Conservation (phyloP, 805 yeast genomes). For the Kodamaea kakaduensis region DNA sequence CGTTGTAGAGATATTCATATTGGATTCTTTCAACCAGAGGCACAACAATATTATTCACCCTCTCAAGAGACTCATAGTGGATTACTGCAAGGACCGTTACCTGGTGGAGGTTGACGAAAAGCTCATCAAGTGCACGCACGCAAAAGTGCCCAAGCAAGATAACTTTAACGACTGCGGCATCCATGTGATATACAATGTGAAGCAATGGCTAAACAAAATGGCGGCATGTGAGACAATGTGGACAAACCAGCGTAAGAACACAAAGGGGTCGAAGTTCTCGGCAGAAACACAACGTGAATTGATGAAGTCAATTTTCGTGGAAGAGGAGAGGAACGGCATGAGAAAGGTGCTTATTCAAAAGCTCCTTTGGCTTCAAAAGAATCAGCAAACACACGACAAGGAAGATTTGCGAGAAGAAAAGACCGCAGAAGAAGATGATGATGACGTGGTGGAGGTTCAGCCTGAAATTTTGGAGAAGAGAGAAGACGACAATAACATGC, state of each 20-base stretch:
- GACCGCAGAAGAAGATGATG: conserved; percentile 11
- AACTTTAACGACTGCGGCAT: conserved; percentile 95
- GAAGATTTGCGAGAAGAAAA: too few relatives aligned
- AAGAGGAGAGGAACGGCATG: conserved; percentile 27
- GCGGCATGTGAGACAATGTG: conserved; percentile 47
- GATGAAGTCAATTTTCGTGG: conserved; percentile 18
- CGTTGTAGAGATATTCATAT: conserved; percentile 47
- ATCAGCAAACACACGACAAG: neutral
- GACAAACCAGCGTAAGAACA: conserved; percentile 26
- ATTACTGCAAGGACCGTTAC: conserved; percentile 66
- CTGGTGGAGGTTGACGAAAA: conserved; percentile 41
- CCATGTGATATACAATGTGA: conserved; percentile 74
- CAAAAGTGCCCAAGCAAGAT: conserved; percentile 74
- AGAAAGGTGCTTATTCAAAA: conserved; percentile 23
- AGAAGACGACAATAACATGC: too few relatives aligned
- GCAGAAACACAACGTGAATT: conserved; percentile 1
- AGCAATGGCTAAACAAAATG: conserved; percentile 52
- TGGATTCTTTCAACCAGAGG: conserved; percentile 71
- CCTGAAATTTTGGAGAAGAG: too few relatives aligned
- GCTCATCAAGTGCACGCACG: conserved; percentile 45
- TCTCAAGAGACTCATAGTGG: conserved; percentile 54
- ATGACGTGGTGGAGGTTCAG: conserved; percentile 20
- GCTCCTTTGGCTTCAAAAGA: conserved; percentile 5
- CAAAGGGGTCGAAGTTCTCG: conserved; percentile 8
- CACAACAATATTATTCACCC: conserved; percentile 52